Evolutionary conservation across 768 basidiomycete species (phyloP), one percentile per base, ranked within the genome.

Genomic region (Rickenella mellea): DNA sequence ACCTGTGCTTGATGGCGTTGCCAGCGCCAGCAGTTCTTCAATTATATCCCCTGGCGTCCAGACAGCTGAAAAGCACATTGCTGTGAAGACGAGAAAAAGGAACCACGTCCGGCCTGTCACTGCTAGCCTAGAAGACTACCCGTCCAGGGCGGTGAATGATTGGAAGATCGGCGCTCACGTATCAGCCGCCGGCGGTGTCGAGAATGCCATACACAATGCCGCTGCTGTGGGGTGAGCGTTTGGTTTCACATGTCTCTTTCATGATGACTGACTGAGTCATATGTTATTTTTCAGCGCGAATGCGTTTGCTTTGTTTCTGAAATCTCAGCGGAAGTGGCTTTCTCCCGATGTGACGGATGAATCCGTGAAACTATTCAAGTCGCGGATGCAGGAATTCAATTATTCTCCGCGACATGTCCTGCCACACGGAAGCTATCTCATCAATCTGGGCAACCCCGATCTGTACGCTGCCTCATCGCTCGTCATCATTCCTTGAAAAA

Each of bases 81-180:
- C 12, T 10, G 9, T 17, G 24, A 36, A 36, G 15, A 36, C n/a
- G 30, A 32, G 24, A 22, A 15, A 11, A 6, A 36, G 24, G 33
- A 22, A 36, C 19, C 19, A 11, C 5, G 12, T 36, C 24, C 19
- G 24, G 15, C 33, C 33, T 36, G 11, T 19, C 3, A 17, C 33
- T 36, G 4, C 33, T 15, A n/a, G n/a, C n/a, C 55, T 54, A 9
- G 57, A 51, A 7, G 63, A 61, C 42, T 65, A 60, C 38, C 27
- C 53, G 7, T 20, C 54, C 5, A 58, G 67, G 5, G 47, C 51
- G 1, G 39, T 49, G 0, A 71, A 64, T 32, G 51, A 54, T 0
- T 84, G 80, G 80, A 82, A 83, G 54, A 66, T 91, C 10, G 89
- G 89, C 2, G 86, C 87, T 4, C 89, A 93, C 53, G 83, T 90